These are phyloP conservation scores for Hortaea werneckii DNA, from an alignment of 2,329 filamentous ascomycete genomes.

Conservation along the genomic window DNA sequence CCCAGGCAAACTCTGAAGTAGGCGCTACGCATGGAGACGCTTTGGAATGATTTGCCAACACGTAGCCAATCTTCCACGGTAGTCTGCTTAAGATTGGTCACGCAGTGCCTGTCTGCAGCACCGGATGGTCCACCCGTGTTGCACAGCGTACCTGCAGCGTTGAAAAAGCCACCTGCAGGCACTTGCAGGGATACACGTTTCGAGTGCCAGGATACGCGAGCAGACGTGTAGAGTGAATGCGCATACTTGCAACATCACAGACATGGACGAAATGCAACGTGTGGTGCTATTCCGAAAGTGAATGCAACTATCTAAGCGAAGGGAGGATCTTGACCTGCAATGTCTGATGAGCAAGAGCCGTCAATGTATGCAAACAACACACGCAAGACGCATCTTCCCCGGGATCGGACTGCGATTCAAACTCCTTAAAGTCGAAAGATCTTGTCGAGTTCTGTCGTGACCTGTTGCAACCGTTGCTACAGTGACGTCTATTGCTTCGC, in stretches of 20 bases:
- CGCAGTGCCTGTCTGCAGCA: too few relatives aligned
- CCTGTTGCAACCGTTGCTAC: neutral
- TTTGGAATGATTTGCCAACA: too few relatives aligned
- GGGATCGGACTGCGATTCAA: too few relatives aligned
- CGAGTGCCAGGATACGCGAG: neutral
- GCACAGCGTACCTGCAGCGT: neutral
- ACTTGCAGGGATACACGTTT: conserved; percentile 3
- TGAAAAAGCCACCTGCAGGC: conserved; percentile 1
- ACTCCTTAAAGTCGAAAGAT: too few relatives aligned
- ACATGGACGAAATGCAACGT: neutral
- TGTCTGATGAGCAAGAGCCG: too few relatives aligned
- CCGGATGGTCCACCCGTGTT: neutral
- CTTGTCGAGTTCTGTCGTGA: too few relatives aligned
- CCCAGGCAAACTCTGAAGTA: too few relatives aligned
- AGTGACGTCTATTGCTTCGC: neutral
- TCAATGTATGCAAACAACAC: too few relatives aligned
- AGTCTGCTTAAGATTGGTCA: too few relatives aligned
- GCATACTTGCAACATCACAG: neutral
- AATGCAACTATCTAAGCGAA: neutral
- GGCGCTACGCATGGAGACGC: neutral
- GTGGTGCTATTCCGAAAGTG: neutral
- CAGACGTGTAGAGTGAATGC: conserved; percentile 1
- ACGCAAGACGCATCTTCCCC: too few relatives aligned
- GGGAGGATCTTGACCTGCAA: neutral
- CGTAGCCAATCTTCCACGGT: too few relatives aligned